These are phyloP conservation scores for Hyphodiscus hymeniophilus DNA, from an alignment of 495 filamentous ascomycete species.

Conservation along the genomic window DNA sequence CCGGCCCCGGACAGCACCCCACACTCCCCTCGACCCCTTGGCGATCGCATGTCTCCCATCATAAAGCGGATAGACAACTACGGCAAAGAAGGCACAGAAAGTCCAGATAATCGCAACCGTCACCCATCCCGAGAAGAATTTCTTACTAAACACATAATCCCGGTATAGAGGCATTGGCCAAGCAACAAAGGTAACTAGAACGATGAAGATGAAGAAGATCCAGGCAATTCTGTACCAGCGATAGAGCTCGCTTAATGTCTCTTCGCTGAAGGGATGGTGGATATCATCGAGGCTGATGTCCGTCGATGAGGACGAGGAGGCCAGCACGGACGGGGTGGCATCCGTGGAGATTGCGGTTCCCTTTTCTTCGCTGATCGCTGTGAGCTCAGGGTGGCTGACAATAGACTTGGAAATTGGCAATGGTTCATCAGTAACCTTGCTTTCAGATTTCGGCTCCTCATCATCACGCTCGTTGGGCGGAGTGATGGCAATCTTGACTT, in stretches of 20 bases:
- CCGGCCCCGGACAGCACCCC: too few relatives aligned
- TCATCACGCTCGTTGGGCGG: neutral
- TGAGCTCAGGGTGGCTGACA: too few relatives aligned
- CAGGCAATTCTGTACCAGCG: conserved; percentile 32
- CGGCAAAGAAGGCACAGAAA: conserved; percentile 34
- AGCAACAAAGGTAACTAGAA: conserved; percentile 31
- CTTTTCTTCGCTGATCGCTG: neutral
- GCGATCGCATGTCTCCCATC: conserved; percentile 31
- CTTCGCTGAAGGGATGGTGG: neutral
- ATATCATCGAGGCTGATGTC: neutral
- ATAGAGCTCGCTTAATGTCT: neutral
- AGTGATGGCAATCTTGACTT: neutral
- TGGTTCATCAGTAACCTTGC: too few relatives aligned
- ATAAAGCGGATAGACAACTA: conserved; percentile 37
- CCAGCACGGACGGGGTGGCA: neutral
- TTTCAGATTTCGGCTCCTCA: neutral
- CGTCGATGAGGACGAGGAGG: neutral
- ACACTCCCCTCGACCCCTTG: conserved; percentile 18
- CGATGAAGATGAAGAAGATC: conserved; percentile 31
- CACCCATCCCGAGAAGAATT: conserved; percentile 39
- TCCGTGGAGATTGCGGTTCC: too few relatives aligned
- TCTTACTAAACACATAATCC: conserved; percentile 35
- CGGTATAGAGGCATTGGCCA: conserved; percentile 39
- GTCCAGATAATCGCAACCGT: conserved; percentile 40
- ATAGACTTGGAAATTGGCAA: too few relatives aligned